Conservation (phyloP, 352 stramenopile species). For the Peronosclerospora sorghi region DNA sequence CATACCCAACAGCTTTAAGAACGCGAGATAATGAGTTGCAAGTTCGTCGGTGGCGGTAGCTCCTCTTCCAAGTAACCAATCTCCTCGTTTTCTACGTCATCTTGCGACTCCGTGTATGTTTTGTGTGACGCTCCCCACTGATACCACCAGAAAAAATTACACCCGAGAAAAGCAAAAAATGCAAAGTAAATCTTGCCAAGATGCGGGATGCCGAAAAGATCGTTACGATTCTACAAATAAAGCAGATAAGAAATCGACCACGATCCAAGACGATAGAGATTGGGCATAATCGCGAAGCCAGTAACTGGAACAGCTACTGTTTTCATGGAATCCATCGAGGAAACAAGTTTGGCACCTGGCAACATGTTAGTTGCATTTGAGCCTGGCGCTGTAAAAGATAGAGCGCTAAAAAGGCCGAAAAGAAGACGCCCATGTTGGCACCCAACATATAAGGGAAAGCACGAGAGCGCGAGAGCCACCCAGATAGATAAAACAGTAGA, state of each 20-base stretch:
- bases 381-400: constrained; percentile 77
- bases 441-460: constrained; percentile 74
- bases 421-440: constrained; percentile 55
- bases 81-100: constrained; percentile 57
- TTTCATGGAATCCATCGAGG: constrained; percentile 51
- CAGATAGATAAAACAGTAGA: constrained; percentile 57
- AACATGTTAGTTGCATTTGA: constrained; percentile 54
- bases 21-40: constrained; percentile 50
- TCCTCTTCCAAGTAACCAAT: constrained; percentile 56
- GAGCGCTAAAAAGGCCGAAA: constrained; percentile 59
- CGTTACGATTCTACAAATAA: constrained; percentile 58
- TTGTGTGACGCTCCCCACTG: constrained; percentile 61
- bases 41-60: constrained; percentile 42
- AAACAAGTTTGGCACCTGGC: constrained; percentile 54
- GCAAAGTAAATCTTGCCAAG: constrained; percentile 82
- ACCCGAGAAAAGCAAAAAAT: constrained; percentile 64
- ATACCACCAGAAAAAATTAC: constrained; percentile 75
- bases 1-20: constrained; percentile 48
- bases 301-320: constrained; percentile 67
- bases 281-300: constrained; percentile 64
- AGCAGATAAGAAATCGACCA: constrained; percentile 47
- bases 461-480: constrained; percentile 49
- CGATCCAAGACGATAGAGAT: constrained; percentile 50
- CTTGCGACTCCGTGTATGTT: constrained; percentile 28
- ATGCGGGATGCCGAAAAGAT: constrained; percentile 65